phyloP scores from a whole-genome alignment of 2,329 filamentous ascomycete species.

The Venturia nashicola region DNA sequence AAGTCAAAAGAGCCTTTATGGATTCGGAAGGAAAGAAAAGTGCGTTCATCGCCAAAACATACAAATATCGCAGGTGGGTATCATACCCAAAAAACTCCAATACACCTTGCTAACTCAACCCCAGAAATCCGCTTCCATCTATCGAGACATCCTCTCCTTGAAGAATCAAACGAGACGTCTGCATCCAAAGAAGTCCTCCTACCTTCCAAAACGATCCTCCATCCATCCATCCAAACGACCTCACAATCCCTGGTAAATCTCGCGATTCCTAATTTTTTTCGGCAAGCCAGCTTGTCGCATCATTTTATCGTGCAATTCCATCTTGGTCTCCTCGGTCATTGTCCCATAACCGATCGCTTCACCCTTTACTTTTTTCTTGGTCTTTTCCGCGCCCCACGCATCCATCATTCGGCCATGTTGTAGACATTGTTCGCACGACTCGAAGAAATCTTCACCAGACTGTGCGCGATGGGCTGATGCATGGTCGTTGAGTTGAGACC shows the following conservation, averaged over 20 bases:
- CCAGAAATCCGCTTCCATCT: not conserved
- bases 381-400: not conserved
- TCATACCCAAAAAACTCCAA: not conserved
- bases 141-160: not conserved
- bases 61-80: not conserved
- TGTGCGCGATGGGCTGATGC: not conserved
- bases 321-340: not conserved
- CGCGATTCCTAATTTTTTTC: not conserved
- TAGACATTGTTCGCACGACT: not conserved
- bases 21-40: no score
- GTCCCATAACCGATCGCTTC: not conserved
- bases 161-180: not conserved
- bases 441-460: not conserved
- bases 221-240: not conserved
- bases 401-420: not conserved
- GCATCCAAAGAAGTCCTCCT: not conserved
- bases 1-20: no score
- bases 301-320: not conserved
- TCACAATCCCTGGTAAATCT: not conserved
- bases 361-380: not conserved
- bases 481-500: not conserved
- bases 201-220: not conserved
- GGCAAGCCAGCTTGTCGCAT: not conserved
- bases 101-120: not conserved
- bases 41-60: not conserved